phyloP scores from a whole-genome alignment of 2,329 filamentous ascomycete genomes.

The Emergomyces orientalis region DNA sequence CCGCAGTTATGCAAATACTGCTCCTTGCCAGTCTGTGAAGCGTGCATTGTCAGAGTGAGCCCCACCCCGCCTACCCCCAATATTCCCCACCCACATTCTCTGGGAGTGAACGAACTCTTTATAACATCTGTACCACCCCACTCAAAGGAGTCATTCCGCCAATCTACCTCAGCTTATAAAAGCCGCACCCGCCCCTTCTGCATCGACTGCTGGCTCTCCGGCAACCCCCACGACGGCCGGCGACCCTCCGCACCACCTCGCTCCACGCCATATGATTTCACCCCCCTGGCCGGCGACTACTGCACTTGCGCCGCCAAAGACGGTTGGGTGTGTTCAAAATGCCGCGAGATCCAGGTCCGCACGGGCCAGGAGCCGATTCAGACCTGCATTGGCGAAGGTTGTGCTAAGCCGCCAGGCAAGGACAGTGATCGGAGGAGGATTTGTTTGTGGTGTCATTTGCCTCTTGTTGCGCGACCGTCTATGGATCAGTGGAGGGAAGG shows the following conservation, averaged over 20 bases:
- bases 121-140: not conserved
- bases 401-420: slow-evolving; percentile 15
- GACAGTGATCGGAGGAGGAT: slow-evolving; percentile 23
- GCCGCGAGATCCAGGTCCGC: slow-evolving; percentile 22
- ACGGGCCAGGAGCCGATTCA: slow-evolving; percentile 15
- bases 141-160: slow-evolving; percentile 20
- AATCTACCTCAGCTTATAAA: slow-evolving; percentile 22
- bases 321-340: slow-evolving; percentile 23
- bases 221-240: slow-evolving; percentile 19
- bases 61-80: not conserved
- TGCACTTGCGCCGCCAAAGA: slow-evolving; percentile 22
- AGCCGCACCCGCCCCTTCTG: slow-evolving; percentile 25
- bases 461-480: slow-evolving; percentile 8
- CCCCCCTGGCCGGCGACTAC: slow-evolving; percentile 16
- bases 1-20: slow-evolving; percentile 22
- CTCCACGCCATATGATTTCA: slow-evolving; percentile 12
- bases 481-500: slow-evolving; percentile 9
- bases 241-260: slow-evolving; percentile 15
- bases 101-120: not conserved
- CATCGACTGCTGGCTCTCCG: slow-evolving; percentile 21
- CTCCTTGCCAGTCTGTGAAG: slow-evolving; percentile 24
- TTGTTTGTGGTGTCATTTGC: slow-evolving; percentile 26
- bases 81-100: too few species aligned
- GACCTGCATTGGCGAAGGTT: slow-evolving; percentile 21
- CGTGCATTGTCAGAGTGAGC: slow-evolving; percentile 22